phyloP scores from a whole-genome alignment of 148 eudicot genomes.

The Nyssa sinensis region DNA sequence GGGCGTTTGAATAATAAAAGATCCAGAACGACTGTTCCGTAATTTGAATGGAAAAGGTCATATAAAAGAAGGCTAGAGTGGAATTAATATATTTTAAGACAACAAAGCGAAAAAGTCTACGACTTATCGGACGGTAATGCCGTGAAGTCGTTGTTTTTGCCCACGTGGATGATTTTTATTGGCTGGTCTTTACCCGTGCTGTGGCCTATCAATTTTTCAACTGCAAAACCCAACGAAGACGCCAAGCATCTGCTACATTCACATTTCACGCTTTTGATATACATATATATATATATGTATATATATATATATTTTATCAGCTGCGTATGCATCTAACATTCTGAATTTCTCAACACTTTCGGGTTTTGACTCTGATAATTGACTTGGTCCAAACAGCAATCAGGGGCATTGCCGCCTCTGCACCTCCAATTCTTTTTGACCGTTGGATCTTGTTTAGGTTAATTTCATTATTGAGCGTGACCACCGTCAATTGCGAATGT shows the following conservation, averaged over 20 bases:
- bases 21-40: background rate
- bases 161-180: background rate
- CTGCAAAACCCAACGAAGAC: background rate
- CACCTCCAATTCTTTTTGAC: too few relatives aligned
- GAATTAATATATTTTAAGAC: background rate
- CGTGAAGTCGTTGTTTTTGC: background rate
- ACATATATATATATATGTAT: too few relatives aligned
- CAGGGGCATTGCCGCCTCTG: background rate
- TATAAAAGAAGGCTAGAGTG: background rate
- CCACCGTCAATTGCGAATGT: too few relatives aligned
- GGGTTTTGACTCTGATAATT: background rate
- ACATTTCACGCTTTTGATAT: too few relatives aligned
- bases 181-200: background rate
- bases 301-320: too few relatives aligned
- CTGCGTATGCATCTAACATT: background rate
- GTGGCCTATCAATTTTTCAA: background rate
- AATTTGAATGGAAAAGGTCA: constrained; percentile 8
- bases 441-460: too few relatives aligned
- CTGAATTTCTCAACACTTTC: background rate
- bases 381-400: background rate
- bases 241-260: background rate
- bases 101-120: background rate
- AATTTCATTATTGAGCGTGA: too few relatives aligned
- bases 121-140: background rate
- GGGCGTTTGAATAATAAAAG: constrained; percentile 1